A percentile compares a stretch with the other conserved stretches of the same genome.
Conservation (phyloP, 83 land plant genomes). For the Picea mariana region DNA sequence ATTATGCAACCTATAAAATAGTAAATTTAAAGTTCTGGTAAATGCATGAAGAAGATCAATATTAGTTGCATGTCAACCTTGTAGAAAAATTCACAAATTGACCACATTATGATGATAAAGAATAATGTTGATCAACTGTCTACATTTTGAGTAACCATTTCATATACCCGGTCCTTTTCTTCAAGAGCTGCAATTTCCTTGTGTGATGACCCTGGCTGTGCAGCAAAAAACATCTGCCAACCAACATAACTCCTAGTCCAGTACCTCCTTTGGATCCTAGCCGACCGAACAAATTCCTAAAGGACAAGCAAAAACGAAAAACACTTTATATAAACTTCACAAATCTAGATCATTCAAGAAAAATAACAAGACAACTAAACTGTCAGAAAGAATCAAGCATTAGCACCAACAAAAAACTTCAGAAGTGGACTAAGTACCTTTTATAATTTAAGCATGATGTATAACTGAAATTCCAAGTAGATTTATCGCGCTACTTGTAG, state of each 20-base stretch:
- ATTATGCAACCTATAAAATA: slow-evolving; percentile 69
- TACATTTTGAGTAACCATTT: slow-evolving; percentile 92
- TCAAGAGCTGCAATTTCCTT: slow-evolving; percentile 72
- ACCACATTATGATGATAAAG: neutral
- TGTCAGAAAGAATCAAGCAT: neutral
- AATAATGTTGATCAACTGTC: slow-evolving; percentile 52
- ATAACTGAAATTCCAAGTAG: neutral
- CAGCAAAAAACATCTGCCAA: slow-evolving; percentile 76
- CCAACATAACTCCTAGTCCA: slow-evolving; percentile 98
- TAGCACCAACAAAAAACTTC: neutral
- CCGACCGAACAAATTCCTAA: slow-evolving; percentile 80
- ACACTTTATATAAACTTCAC: neutral
- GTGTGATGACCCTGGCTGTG: slow-evolving; percentile 83
- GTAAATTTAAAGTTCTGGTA: neutral
- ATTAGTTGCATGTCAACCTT: neutral
- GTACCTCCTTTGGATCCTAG: slow-evolving; percentile 55
- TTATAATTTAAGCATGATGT: too few species aligned
- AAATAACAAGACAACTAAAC: neutral
- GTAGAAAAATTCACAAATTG: neutral
- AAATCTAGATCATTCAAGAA: neutral
- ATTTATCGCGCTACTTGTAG: neutral
- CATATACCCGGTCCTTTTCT: slow-evolving; percentile 57
- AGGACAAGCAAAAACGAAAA: neutral
- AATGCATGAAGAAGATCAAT: neutral
- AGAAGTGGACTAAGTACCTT: neutral